Conservation (phyloP, 2,329 filamentous ascomycete species). For the Fusarium liriodendri region DNA sequence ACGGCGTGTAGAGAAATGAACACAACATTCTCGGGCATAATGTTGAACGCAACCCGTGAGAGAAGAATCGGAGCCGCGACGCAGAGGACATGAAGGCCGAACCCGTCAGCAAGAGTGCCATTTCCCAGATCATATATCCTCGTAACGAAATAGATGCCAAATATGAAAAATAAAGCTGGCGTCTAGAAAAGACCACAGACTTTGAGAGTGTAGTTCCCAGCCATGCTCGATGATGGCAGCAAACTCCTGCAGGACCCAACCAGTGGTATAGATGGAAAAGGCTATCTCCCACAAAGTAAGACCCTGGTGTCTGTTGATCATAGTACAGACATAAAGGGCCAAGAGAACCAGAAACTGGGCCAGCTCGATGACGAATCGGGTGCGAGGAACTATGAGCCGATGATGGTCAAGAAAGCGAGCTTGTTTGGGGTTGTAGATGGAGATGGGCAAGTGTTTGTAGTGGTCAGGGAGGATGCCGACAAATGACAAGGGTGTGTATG, state of each 20-base stretch:
- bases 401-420: too few species aligned
- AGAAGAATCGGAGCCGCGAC: constrained; percentile 74
- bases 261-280: constrained; percentile 72
- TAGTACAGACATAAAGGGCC: constrained; percentile 69
- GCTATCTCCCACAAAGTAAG: constrained; percentile 63
- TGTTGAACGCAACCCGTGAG: constrained; percentile 75
- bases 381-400: too few species aligned
- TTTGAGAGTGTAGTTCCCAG: constrained; percentile 76
- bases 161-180: constrained; percentile 73
- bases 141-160: constrained; percentile 69
- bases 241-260: constrained; percentile 74
- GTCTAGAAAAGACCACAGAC: constrained; percentile 79
- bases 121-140: constrained; percentile 49
- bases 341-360: constrained; percentile 71
- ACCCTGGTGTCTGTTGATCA: constrained; percentile 61
- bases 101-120: constrained; percentile 52
- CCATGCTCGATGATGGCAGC: constrained; percentile 73
- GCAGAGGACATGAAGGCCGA: constrained; percentile 71
- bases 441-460: too few species aligned
- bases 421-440: too few species aligned
- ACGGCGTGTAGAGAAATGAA: constrained; percentile 78
- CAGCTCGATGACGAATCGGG: too few species aligned
- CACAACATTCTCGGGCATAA: constrained; percentile 79
- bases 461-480: too few species aligned
- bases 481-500: too few species aligned